Evolutionary conservation across 2,329 filamentous ascomycete genomes (phyloP).

Genomic region (Colletotrichum australisinense): DNA sequence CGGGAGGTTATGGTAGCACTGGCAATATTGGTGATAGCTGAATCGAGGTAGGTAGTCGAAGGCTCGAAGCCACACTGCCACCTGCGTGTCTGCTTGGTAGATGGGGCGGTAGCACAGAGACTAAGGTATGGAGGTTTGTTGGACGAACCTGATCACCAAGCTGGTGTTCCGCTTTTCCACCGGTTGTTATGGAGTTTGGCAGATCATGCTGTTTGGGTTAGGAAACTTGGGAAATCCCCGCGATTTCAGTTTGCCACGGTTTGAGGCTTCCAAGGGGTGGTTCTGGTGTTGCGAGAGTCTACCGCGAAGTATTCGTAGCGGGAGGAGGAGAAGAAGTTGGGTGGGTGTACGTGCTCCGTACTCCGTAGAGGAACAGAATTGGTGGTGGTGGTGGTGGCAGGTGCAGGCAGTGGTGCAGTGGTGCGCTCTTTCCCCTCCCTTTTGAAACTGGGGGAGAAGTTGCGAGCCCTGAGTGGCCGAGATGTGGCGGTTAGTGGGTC

Average conservation of each 20-base stretch:
- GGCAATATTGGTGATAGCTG: background rate
- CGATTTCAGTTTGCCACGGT: conserved; percentile 33
- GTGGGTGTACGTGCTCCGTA: background rate
- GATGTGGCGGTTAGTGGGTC: background rate
- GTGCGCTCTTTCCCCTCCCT: conserved; percentile 16
- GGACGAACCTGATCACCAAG: background rate
- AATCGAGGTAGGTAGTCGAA: background rate
- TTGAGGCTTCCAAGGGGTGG: conserved; percentile 23
- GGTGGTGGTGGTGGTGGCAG: background rate
- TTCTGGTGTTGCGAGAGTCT: background rate
- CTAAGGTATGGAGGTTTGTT: background rate
- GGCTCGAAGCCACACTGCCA: too few species aligned
- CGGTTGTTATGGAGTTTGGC: background rate
- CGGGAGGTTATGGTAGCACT: background rate
- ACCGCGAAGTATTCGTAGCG: background rate
- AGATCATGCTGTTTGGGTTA: background rate
- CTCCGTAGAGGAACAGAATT: background rate
- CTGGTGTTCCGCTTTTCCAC: background rate
- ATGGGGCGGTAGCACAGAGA: background rate
- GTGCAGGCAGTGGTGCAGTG: too few species aligned
- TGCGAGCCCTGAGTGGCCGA: conserved; percentile 3
- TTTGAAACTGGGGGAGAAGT: conserved; percentile 33
- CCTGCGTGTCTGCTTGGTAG: too few species aligned
- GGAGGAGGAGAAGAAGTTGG: background rate
- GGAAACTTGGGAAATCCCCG: conserved; percentile 13